Conservation (phyloP, 2,329 filamentous ascomycete species). For the Diaporthe batatas region DNA sequence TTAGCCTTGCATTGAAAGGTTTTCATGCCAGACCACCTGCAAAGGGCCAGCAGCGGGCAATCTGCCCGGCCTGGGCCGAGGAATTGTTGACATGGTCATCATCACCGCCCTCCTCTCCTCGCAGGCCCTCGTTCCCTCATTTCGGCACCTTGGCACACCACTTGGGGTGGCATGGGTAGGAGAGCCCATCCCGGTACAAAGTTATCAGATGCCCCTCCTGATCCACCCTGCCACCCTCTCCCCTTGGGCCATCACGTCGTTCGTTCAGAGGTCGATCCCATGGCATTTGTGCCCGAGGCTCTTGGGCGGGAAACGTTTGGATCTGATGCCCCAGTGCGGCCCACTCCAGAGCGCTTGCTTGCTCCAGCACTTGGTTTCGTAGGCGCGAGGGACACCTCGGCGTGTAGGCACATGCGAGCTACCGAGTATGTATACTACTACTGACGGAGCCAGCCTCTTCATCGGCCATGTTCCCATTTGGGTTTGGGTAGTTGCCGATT, state of each 20-base stretch:
- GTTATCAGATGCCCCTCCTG: conserved; percentile 43
- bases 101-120: conserved; percentile 7
- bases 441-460: neutral
- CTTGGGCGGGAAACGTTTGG: conserved; percentile 10
- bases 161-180: conserved; percentile 5
- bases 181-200: conserved; percentile 39
- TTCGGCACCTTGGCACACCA: conserved; percentile 16
- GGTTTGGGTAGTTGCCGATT: neutral
- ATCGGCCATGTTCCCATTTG: neutral
- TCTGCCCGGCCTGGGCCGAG: conserved; percentile 3
- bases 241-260: conserved; percentile 1
- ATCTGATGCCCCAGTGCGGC: conserved; percentile 39
- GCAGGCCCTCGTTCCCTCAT: conserved; percentile 13
- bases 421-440: neutral
- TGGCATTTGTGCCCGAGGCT: neutral
- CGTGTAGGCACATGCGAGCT: neutral
- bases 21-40: conserved; percentile 13
- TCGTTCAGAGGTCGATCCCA: neutral
- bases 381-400: conserved; percentile 16
- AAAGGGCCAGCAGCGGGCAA: neutral
- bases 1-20: conserved; percentile 33
- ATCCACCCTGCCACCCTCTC: conserved; percentile 32
- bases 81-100: neutral
- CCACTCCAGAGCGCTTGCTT: neutral
- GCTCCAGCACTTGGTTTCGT: conserved; percentile 4